Evolutionary conservation across 2,329 filamentous ascomycete genomes (phyloP), one percentile per base, ranked within the genome.

Genomic region (Aspergillus vadensis): DNA sequence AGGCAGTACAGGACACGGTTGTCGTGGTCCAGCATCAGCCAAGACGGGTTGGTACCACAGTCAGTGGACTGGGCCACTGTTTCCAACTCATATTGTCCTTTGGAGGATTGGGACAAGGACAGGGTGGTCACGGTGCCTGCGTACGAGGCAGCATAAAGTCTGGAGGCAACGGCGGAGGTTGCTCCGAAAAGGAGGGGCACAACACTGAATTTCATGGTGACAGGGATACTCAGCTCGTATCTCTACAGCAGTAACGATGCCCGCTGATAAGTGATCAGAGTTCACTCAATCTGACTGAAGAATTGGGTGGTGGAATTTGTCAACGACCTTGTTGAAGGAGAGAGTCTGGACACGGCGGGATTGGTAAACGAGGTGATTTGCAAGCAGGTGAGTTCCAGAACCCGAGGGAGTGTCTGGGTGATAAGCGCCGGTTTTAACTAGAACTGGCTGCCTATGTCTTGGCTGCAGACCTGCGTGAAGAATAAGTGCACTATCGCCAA

Each of bases 61-160:
- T 58, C 63, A 5, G 36, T 61, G 12, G 61, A 55, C 15, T 62
- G n/a, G 5, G 59, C 55, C 8, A 64, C 23, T 1, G 32, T 60
- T 3, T 55, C 62, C 27, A 67, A 43, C 14, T 17, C 52, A 51
- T 59, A 54, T 2, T 43, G 54, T n/a, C 52, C 59, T 2, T 57
- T 36, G 6, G 38, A 36, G 1, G 32, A 55, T 14, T 63, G 59
- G 7, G 47, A 61, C 19, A 76, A 62, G n/a, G 64, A 64, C 25
- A 76, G 57, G 2, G 74, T 68, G 5, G 70, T 70, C 25, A 77
- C 67, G 3, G 61, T 67, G 14, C 76, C 75, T 2, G 62, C 52
- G 47, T 77, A 78, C 3, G 74, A 76, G 23, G 74, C 70, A 7
- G 75, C 70, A 55, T 72, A 76, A 12, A 78, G 66, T 15, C 23